Evolutionary conservation across 2,329 filamentous ascomycete species (phyloP).

Genomic region (Ophiostoma populinum): DNA sequence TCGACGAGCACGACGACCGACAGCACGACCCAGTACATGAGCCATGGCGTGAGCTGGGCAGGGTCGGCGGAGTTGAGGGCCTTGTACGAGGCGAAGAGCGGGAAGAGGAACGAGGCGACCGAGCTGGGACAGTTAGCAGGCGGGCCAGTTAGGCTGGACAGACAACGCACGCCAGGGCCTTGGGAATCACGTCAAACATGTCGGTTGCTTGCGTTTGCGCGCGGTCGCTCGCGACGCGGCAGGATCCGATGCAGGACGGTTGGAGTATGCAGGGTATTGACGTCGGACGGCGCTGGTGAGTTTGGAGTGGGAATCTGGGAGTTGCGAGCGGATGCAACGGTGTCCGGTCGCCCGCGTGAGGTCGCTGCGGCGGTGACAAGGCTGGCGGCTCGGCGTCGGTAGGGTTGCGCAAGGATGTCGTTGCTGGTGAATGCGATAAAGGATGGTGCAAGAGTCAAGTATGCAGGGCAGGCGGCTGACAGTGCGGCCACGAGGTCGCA

Average conservation of each 20-base stretch:
- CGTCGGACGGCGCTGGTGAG: too few species aligned
- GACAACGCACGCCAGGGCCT: constrained; percentile 5
- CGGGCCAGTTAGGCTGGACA: background rate
- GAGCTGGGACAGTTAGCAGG: constrained; percentile 39
- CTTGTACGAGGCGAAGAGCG: constrained; percentile 95
- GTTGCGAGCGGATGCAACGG: too few species aligned
- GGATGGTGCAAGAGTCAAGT: too few species aligned
- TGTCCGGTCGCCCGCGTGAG: too few species aligned
- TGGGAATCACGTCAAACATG: constrained; percentile 12
- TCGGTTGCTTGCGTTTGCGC: background rate
- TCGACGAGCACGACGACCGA: constrained; percentile 67
- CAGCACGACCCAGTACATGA: constrained; percentile 97
- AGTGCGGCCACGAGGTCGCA: too few species aligned
- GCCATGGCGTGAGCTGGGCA: constrained; percentile 82
- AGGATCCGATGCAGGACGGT: background rate
- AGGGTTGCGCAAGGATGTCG: too few species aligned
- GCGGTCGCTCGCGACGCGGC: background rate
- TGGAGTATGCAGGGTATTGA: background rate
- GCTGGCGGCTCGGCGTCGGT: too few species aligned
- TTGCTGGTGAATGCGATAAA: too few species aligned
- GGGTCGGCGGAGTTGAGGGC: constrained; percentile 86
- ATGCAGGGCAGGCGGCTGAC: too few species aligned
- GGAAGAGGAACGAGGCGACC: constrained; percentile 77
- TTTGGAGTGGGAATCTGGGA: too few species aligned
- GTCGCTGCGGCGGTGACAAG: too few species aligned